A percentile compares a stretch with the other conserved stretches of the same genome.
Conservation (phyloP, 495 filamentous ascomycete species). For the Neurospora sp. region DNA sequence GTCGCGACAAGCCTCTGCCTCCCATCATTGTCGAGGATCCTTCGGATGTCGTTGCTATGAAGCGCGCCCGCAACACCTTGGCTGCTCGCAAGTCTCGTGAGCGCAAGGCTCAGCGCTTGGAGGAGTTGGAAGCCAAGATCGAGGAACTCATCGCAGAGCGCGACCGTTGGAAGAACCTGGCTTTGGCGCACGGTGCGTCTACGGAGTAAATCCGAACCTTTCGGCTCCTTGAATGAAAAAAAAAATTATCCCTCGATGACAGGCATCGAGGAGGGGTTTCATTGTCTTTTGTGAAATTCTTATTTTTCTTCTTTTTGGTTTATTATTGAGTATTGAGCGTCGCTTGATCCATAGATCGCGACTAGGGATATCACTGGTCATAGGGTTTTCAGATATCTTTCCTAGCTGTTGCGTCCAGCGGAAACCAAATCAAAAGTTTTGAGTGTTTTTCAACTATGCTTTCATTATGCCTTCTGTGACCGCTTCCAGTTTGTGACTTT, state of each 20-base stretch:
- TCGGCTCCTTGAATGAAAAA: constrained; percentile 19
- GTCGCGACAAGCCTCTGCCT: constrained; percentile 68
- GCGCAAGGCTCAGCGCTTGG: constrained; percentile 62
- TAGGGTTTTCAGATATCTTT: not conserved
- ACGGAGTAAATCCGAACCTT: constrained; percentile 25
- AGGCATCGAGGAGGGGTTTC: constrained; percentile 21
- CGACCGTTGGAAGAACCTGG: constrained; percentile 51
- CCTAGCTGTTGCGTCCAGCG: not conserved
- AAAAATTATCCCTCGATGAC: constrained; percentile 23
- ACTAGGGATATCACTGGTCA: not conserved
- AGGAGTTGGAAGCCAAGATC: constrained; percentile 48
- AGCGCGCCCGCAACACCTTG: constrained; percentile 91
- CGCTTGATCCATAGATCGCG: not conserved
- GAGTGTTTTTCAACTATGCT: not conserved
- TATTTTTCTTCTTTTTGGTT: constrained; percentile 9
- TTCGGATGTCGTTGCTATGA: constrained; percentile 60
- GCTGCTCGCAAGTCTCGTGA: constrained; percentile 91
- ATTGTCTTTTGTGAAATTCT: constrained; percentile 8
- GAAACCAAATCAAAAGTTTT: not conserved
- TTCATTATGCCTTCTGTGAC: not conserved
- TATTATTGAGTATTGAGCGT: constrained; percentile 1
- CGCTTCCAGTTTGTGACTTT: not conserved
- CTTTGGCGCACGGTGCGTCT: constrained; percentile 28
- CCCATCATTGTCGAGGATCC: constrained; percentile 71
- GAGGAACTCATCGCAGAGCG: constrained; percentile 39